These are phyloP conservation scores for Verticillium albo-atrum DNA, from an alignment of 2,329 filamentous ascomycete genomes.

Conservation along the genomic window DNA sequence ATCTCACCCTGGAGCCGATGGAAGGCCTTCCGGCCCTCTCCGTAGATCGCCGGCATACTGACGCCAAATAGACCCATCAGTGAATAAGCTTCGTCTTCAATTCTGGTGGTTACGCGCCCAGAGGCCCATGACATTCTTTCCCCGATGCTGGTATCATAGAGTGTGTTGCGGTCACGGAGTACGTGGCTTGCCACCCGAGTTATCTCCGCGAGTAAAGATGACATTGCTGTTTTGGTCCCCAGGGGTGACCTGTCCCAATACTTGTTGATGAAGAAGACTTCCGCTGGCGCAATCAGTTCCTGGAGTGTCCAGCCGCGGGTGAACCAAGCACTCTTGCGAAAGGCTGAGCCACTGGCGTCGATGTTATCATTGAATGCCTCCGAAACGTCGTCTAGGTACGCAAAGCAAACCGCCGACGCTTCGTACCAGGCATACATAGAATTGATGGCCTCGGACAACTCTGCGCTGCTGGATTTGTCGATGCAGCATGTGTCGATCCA, in stretches of 20 bases:
- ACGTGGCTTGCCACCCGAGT: not conserved
- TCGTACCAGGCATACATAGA: constrained; percentile 15
- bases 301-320: not conserved
- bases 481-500: constrained; percentile 21
- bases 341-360: not conserved
- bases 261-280: not conserved
- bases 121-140: constrained; percentile 20
- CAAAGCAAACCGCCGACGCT: constrained; percentile 13
- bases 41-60: constrained; percentile 27
- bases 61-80: constrained; percentile 27
- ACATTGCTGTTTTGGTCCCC: constrained; percentile 15
- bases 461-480: constrained; percentile 14
- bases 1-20: constrained; percentile 10
- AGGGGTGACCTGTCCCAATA: constrained; percentile 5
- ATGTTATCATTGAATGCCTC: not conserved
- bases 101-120: constrained; percentile 18
- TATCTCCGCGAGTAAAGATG: not conserved
- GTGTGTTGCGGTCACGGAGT: not conserved
- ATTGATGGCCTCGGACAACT: constrained; percentile 17
- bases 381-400: constrained; percentile 13
- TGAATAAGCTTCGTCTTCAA: constrained; percentile 26
- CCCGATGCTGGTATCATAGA: constrained; percentile 10
- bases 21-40: constrained; percentile 18
- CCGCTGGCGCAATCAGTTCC: not conserved
- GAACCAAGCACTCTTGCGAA: not conserved